Percentiles rank a stretch among this genome's conserved stretches.
These are phyloP conservation scores for Bidens hawaiensis DNA, from an alignment of 140 eudicot species.

Conservation along the genomic window DNA sequence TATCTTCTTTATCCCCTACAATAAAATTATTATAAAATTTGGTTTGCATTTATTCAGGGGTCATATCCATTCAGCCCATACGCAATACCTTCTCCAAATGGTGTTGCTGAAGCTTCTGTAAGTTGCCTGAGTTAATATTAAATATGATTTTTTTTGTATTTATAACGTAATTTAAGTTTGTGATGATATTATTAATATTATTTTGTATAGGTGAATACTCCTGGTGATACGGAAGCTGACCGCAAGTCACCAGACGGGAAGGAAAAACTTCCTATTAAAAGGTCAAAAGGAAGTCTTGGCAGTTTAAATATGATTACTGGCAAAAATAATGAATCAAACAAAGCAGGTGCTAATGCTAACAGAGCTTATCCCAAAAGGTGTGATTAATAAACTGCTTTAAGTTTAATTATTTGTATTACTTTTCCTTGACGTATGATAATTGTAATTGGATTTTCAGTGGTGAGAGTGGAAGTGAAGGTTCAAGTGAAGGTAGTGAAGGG, in stretches of 20 bases:
- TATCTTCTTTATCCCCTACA: not conserved
- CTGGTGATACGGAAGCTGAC: constrained; percentile 64
- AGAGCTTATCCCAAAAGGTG: constrained; percentile 91
- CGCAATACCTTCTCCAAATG: constrained; percentile 95
- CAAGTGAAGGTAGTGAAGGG: constrained; percentile 95
- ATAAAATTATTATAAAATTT: not conserved
- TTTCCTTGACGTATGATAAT: not conserved
- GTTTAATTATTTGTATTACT: not conserved
- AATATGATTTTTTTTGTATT: constrained; percentile 15
- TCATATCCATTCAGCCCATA: constrained; percentile 90
- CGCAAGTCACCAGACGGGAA: constrained; percentile 78
- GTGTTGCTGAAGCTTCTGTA: constrained; percentile 89
- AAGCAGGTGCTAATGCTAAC: constrained; percentile 76
- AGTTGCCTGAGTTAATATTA: constrained; percentile 29
- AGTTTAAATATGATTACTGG: constrained; percentile 95
- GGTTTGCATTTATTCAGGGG: constrained; percentile 50
- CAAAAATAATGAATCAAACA: constrained; percentile 59
- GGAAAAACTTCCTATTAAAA: constrained; percentile 94
- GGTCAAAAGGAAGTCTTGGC: constrained; percentile 92
- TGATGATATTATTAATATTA: constrained; percentile 33
- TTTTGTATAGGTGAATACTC: constrained; percentile 54
- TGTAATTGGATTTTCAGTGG: constrained; percentile 49
- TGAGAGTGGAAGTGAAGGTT: constrained; percentile 93
- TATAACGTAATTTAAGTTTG: not conserved
- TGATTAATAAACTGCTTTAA: not conserved